Percentiles rank a stretch among this genome's conserved stretches.
Conservation (phyloP, 106 monocot genomes). For the Phalaenopsis aphrodite region DNA sequence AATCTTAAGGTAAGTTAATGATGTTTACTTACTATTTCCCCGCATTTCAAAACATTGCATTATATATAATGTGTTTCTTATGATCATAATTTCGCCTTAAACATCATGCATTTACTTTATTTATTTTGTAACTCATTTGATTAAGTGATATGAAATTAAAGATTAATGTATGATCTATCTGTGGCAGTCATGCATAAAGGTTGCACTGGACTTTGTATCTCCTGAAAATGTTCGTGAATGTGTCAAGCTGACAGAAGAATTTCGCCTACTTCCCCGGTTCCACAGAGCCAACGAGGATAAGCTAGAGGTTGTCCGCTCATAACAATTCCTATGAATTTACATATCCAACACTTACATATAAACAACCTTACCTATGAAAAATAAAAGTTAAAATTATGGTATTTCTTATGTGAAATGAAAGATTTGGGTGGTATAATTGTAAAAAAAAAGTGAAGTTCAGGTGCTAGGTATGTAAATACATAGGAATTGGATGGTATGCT, state of each 20-base stretch:
- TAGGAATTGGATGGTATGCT: too few relatives aligned
- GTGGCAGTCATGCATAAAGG: constrained; percentile 85
- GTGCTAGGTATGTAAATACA: too few relatives aligned
- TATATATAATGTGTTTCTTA: not conserved
- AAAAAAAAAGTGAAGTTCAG: too few relatives aligned
- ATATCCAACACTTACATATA: too few relatives aligned
- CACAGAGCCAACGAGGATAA: constrained; percentile 85
- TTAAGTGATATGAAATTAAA: not conserved
- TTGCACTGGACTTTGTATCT: constrained; percentile 85
- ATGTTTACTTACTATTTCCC: not conserved
- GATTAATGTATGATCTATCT: not conserved
- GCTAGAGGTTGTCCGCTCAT: constrained; percentile 40
- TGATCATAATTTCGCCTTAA: not conserved
- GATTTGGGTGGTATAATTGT: too few relatives aligned
- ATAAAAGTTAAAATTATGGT: too few relatives aligned
- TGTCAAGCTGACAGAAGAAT: constrained; percentile 62
- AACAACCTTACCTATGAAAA: too few relatives aligned
- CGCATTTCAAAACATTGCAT: not conserved
- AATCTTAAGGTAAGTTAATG: constrained; percentile 44
- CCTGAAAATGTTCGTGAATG: constrained; percentile 80
- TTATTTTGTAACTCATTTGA: not conserved
- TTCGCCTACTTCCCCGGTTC: constrained; percentile 54
- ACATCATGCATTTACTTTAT: not conserved
- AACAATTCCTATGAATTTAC: too few relatives aligned
- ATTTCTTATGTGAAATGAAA: too few relatives aligned